A percentile compares a stretch with the other conserved stretches of the same genome.
These are phyloP conservation scores for Biscogniauxia marginata DNA, from an alignment of 2,329 filamentous ascomycete genomes.

Conservation along the genomic window DNA sequence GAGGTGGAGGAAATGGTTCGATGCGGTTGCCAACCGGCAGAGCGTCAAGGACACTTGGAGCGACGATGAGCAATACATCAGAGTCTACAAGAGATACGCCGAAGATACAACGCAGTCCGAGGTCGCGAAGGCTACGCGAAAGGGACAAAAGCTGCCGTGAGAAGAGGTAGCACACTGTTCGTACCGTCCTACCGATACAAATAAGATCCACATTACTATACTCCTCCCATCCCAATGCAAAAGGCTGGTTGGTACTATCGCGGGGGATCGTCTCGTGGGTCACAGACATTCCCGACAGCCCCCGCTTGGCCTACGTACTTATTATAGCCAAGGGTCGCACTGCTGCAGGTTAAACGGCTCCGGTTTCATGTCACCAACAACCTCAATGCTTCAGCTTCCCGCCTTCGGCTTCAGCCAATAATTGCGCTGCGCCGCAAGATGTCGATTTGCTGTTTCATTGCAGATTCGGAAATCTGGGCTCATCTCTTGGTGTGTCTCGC, in stretches of 20 bases:
- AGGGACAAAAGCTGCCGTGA: conserved; percentile 62
- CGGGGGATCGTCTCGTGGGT: not conserved
- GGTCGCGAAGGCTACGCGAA: conserved; percentile 61
- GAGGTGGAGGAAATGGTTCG: conserved; percentile 64
- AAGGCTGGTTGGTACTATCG: not conserved
- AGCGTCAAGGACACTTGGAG: conserved; percentile 69
- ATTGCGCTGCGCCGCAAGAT: not conserved
- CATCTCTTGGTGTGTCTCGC: no score
- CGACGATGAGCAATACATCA: conserved; percentile 63
- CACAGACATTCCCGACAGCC: no score
- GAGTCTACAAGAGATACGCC: conserved; percentile 67
- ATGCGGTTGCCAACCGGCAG: conserved; percentile 55
- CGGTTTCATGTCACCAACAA: not conserved
- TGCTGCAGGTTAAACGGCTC: not conserved
- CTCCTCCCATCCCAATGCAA: not conserved
- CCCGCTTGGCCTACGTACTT: not conserved
- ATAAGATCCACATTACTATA: no score
- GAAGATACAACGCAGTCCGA: conserved; percentile 63
- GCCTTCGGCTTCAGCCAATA: not conserved
- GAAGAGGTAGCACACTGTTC: no score
- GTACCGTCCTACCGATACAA: no score
- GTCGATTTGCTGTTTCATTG: not conserved
- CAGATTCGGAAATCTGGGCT: no score
- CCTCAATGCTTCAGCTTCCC: not conserved
- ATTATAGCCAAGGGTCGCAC: not conserved